Conservation (phyloP, 441 rosid species). For the Gossypium schwendimanii region DNA sequence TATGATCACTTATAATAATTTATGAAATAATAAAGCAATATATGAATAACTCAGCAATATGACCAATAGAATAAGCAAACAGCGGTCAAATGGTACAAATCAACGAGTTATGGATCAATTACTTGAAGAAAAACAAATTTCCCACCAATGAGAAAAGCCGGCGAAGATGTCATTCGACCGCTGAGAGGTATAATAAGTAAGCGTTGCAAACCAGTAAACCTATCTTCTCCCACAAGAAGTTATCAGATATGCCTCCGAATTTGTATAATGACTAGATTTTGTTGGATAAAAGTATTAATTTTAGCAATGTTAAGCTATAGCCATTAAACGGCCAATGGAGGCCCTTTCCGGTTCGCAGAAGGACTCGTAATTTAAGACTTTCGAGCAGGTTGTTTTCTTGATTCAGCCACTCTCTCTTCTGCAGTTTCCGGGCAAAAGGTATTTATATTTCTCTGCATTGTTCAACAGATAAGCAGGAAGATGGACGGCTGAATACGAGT, state of each 20-base stretch:
- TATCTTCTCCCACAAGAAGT: conserved; percentile 17
- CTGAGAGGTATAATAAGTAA: neutral
- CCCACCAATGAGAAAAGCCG: conserved; percentile 38
- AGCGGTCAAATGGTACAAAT: conserved; percentile 16
- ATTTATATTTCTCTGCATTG: conserved; percentile 56
- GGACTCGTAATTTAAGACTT: conserved; percentile 14
- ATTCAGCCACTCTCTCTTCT: conserved; percentile 54
- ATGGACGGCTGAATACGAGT: conserved; percentile 66
- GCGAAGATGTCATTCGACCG: conserved; percentile 15
- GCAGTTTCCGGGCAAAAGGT: conserved; percentile 82
- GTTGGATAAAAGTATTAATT: conserved; percentile 13
- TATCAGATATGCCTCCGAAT: conserved; percentile 20
- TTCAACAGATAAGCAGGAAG: conserved; percentile 61
- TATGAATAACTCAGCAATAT: conserved; percentile 2
- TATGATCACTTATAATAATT: too few relatives aligned
- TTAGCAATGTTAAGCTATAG: conserved; percentile 11
- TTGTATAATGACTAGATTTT: conserved; percentile 16
- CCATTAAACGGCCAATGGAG: conserved; percentile 1
- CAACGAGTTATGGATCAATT: neutral
- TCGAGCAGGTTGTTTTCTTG: neutral
- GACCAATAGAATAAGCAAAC: neutral
- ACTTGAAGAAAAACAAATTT: conserved; percentile 25
- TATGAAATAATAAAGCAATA: neutral
- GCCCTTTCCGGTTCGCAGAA: conserved; percentile 15
- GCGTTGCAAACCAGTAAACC: conserved; percentile 6